These are phyloP conservation scores for Elaeis guineensis DNA, from an alignment of 176 grass and related monocot species.

Conservation along the genomic window DNA sequence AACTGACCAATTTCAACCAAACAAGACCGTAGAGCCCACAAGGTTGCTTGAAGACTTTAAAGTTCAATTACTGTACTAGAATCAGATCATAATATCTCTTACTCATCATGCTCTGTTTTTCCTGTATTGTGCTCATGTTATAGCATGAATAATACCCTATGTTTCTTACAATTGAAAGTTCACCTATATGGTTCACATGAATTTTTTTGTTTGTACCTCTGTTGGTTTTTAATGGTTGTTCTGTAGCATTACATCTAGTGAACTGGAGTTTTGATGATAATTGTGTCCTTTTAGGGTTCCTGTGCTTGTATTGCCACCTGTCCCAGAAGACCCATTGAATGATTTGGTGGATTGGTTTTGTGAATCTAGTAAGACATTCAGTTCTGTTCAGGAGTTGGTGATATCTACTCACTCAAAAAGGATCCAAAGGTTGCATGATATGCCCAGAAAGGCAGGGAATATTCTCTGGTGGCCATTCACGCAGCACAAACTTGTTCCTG, in stretches of 20 bases:
- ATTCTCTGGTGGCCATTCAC: slow-evolving; percentile 98
- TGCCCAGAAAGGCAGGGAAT: slow-evolving; percentile 67
- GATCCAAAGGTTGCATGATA: slow-evolving; percentile 59
- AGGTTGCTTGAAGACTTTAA: no score
- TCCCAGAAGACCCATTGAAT: slow-evolving; percentile 67
- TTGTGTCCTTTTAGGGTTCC: slow-evolving; percentile 33
- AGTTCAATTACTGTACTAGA: no score
- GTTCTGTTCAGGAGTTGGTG: slow-evolving; percentile 44
- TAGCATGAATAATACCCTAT: no score
- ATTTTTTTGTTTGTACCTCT: not conserved
- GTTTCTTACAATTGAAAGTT: no score
- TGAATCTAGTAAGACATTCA: slow-evolving; percentile 53
- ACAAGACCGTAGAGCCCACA: no score
- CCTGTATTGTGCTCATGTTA: no score
- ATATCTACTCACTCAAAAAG: slow-evolving; percentile 63
- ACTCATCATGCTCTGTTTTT: no score
- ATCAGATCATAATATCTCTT: no score
- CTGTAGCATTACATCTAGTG: not conserved
- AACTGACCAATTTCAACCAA: no score
- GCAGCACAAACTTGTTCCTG: slow-evolving; percentile 80
- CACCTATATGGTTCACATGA: no score
- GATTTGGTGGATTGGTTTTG: slow-evolving; percentile 83
- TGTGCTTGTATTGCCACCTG: slow-evolving; percentile 66
- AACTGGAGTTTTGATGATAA: not conserved
- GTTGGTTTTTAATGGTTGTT: not conserved